Conservation (phyloP, 2,329 filamentous ascomycete genomes). For the Calonectria honghensis region DNA sequence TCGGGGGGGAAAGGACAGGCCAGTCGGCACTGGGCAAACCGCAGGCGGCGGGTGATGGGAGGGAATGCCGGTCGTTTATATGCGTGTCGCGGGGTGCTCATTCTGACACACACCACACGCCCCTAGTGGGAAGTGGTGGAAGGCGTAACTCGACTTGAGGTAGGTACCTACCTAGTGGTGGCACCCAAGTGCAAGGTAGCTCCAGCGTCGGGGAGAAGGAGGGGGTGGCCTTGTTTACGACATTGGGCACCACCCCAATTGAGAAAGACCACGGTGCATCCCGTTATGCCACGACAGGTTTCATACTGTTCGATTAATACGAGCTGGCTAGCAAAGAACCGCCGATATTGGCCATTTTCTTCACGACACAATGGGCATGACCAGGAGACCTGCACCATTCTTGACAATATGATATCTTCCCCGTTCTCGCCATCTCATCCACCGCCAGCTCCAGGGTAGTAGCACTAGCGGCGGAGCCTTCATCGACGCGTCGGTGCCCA, state of each 20-base stretch:
- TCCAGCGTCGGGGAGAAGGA: slow-evolving; percentile 37
- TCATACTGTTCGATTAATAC: background rate
- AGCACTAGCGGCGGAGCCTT: slow-evolving; percentile 3
- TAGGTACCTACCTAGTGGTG: slow-evolving; percentile 28
- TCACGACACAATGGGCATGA: background rate
- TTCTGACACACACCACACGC: slow-evolving; percentile 44
- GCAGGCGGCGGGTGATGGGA: slow-evolving; percentile 54
- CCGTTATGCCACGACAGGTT: slow-evolving; percentile 31
- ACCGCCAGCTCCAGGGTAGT: slow-evolving; percentile 24
- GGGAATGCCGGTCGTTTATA: slow-evolving; percentile 70
- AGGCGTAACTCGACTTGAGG: slow-evolving; percentile 30
- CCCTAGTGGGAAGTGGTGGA: slow-evolving; percentile 22
- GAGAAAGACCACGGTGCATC: slow-evolving; percentile 44
- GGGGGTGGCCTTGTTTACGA: slow-evolving; percentile 37
- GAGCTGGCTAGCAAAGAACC: background rate
- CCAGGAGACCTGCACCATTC: background rate
- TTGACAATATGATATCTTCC: background rate
- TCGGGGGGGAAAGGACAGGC: slow-evolving; percentile 37
- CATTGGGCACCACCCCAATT: slow-evolving; percentile 39
- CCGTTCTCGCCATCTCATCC: background rate
- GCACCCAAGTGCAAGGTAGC: slow-evolving; percentile 28
- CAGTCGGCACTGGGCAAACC: slow-evolving; percentile 51
- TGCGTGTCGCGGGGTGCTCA: slow-evolving; percentile 60
- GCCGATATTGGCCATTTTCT: background rate
- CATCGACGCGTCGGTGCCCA: slow-evolving; percentile 30